Evolutionary conservation across 2,329 filamentous ascomycete genomes (phyloP).

Genomic region (Apiospora kogelbergensis): DNA sequence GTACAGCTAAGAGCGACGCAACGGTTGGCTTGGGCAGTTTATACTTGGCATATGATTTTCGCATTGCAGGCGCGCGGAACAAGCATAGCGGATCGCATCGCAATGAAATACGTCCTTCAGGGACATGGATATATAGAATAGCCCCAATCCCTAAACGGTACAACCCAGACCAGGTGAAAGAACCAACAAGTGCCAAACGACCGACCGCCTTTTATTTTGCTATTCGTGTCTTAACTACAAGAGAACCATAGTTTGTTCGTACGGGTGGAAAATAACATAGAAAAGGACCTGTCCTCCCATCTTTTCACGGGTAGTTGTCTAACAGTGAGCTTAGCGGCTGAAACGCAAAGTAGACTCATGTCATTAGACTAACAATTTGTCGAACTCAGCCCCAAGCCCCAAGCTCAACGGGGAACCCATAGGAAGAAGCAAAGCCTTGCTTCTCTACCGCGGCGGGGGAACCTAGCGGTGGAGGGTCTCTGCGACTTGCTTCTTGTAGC

Average conservation of each 20-base stretch:
- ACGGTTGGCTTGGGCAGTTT: neutral
- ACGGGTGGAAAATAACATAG: neutral
- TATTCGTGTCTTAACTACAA: neutral
- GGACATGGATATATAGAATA: neutral
- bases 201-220: neutral
- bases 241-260: neutral
- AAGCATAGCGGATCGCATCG: neutral
- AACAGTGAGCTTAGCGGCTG: neutral
- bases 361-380: neutral
- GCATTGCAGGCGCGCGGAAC: neutral
- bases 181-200: neutral
- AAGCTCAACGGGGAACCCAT: neutral
- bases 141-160: neutral
- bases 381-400: neutral
- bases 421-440: neutral
- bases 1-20: neutral
- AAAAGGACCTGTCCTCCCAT: neutral
- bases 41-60: neutral
- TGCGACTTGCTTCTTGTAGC: slow-evolving; percentile 7
- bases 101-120: neutral
- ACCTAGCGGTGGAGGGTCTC: neutral
- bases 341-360: neutral
- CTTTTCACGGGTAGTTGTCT: neutral
- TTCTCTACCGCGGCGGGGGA: neutral
- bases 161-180: neutral